phyloP scores from a whole-genome alignment of 192 early-diverging fungal genomes.

The Entrophospora sp. region DNA sequence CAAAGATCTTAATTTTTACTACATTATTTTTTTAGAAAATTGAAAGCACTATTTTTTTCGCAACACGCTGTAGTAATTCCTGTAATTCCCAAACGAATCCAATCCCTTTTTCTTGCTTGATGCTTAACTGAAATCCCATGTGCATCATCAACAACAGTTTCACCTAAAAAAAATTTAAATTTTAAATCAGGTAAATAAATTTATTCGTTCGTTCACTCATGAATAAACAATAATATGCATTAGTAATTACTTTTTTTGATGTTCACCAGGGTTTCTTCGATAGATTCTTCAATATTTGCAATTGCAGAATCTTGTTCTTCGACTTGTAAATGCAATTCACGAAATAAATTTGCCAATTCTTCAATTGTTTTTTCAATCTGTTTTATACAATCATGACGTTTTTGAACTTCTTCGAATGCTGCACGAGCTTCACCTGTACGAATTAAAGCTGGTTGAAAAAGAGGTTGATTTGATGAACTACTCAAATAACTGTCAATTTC shows the following conservation, averaged over 20 bases:
- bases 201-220: constrained; percentile 55
- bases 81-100: constrained; percentile 44
- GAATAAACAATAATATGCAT: too few species aligned
- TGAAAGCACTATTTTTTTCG: too few species aligned
- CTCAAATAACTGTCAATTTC: constrained; percentile 69
- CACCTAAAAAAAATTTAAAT: too few species aligned
- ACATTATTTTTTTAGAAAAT: too few species aligned
- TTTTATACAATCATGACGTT: constrained; percentile 75
- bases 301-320: constrained; percentile 65
- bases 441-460: constrained; percentile 49
- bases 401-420: constrained; percentile 73
- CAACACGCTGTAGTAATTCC: too few species aligned
- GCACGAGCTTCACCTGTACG: constrained; percentile 58
- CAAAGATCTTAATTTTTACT: too few species aligned
- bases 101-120: constrained; percentile 46
- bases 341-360: constrained; percentile 83
- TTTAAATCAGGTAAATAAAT: too few species aligned
- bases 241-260: too few species aligned
- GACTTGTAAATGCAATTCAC: constrained; percentile 81
- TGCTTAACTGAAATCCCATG: constrained; percentile 54
- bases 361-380: constrained; percentile 79
- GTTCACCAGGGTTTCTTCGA: constrained; percentile 50
- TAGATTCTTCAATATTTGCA: constrained; percentile 61
- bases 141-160: too few species aligned
- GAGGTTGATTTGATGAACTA: constrained; percentile 21